Conservation (phyloP, 805 yeast species). For the Metschnikowia picachoensis region DNA sequence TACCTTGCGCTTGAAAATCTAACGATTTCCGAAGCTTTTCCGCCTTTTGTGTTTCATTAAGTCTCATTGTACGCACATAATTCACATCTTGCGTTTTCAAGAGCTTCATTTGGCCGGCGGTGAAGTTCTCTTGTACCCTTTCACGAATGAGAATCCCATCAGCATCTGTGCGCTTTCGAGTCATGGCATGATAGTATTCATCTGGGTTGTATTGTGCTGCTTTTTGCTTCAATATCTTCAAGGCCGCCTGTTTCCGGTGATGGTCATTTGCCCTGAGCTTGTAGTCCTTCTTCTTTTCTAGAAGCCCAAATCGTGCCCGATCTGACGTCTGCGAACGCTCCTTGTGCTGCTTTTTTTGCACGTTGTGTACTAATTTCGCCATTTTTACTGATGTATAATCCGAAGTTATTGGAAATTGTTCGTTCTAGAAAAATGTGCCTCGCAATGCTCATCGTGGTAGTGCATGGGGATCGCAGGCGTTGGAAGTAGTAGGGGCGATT, state of each 20-base stretch:
- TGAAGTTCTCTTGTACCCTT: constrained; percentile 57
- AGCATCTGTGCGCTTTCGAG: constrained; percentile 59
- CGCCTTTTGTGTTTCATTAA: constrained; percentile 63
- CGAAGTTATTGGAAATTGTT: neutral
- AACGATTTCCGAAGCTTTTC: constrained; percentile 50
- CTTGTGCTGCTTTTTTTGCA: constrained; percentile 93
- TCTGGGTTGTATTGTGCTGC: constrained; percentile 81
- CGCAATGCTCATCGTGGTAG: constrained; percentile 14
- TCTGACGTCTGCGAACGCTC: constrained; percentile 86
- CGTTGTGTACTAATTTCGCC: constrained; percentile 82
- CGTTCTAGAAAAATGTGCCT: constrained; percentile 1
- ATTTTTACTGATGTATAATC: constrained; percentile 28
- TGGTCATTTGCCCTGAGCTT: constrained; percentile 51
- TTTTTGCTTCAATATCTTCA: constrained; percentile 70
- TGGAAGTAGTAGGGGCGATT: no score
- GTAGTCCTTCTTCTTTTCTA: constrained; percentile 77
- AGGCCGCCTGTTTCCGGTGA: constrained; percentile 55
- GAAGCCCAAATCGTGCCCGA: constrained; percentile 72
- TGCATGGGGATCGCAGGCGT: constrained; percentile 2
- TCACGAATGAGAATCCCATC: constrained; percentile 66
- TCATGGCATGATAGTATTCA: constrained; percentile 96
- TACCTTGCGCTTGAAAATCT: constrained; percentile 56
- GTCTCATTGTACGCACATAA: constrained; percentile 74
- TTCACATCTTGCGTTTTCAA: constrained; percentile 89
- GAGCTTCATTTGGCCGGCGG: constrained; percentile 73